phyloP scores from a whole-genome alignment of 2,329 filamentous ascomycete species.

The Trichoderma afroharzianum region DNA sequence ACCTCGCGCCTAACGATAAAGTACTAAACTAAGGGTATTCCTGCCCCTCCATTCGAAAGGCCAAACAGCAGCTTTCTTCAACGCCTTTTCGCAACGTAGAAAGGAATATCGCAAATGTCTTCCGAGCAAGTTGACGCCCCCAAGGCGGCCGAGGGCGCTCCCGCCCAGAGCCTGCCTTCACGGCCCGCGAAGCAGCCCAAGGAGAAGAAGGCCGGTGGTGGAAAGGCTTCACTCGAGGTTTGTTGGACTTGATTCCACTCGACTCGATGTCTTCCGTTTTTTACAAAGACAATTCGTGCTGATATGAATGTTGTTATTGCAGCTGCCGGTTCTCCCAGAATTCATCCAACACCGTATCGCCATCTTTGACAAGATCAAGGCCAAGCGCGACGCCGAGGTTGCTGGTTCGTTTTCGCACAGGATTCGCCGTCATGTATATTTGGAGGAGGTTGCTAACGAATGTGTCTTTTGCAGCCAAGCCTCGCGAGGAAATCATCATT shows the following conservation, averaged over 20 bases:
- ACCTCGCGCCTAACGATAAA: conserved; percentile 25
- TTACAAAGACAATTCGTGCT: not conserved
- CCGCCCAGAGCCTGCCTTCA: conserved; percentile 33
- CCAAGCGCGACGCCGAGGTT: conserved; percentile 74
- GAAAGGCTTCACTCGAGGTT: conserved; percentile 56
- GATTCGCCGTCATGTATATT: not conserved
- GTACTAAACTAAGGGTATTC: conserved; percentile 24
- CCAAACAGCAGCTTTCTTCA: conserved; percentile 27
- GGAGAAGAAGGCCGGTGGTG: conserved; percentile 44
- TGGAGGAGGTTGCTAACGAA: not conserved
- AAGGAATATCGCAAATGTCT: conserved; percentile 31
- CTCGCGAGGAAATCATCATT: conserved; percentile 70
- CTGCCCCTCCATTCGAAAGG: conserved; percentile 28
- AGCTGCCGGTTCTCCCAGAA: conserved; percentile 55
- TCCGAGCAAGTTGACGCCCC: conserved; percentile 36
- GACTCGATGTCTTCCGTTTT: not conserved
- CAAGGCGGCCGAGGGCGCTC: conserved; percentile 33
- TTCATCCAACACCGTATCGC: conserved; percentile 81
- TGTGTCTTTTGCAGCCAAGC: conserved; percentile 44
- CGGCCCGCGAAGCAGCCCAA: conserved; percentile 38
- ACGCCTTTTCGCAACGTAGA: conserved; percentile 22
- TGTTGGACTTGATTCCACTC: not conserved
- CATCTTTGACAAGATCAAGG: conserved; percentile 85
- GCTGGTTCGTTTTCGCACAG: conserved; percentile 33
- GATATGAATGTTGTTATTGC: not conserved